Conservation (phyloP, 345 rosid species). For the Brassica rapa region DNA sequence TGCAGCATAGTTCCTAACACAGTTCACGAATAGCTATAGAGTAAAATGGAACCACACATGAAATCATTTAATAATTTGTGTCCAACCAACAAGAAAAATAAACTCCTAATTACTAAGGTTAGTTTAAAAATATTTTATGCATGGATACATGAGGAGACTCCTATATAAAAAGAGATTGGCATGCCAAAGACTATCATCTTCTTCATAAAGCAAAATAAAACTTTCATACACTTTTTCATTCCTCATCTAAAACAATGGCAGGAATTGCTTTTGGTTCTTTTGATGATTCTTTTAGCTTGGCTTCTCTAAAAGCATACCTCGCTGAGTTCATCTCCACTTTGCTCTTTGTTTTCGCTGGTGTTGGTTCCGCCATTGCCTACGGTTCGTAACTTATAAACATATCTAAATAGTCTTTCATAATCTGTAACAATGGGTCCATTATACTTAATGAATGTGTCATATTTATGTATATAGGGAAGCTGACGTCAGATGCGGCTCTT, state of each 20-base stretch:
- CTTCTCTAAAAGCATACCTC: slow-evolving; percentile 76
- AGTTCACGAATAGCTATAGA: slow-evolving; percentile 2
- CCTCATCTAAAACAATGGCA: slow-evolving; percentile 38
- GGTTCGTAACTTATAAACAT: slow-evolving; percentile 41
- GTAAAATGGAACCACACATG: slow-evolving; percentile 19
- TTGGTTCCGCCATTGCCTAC: slow-evolving; percentile 92
- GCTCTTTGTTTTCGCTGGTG: slow-evolving; percentile 93
- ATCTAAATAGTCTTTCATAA: neutral
- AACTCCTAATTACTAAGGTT: neutral
- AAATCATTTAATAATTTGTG: slow-evolving; percentile 13
- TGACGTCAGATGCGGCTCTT: slow-evolving; percentile 79
- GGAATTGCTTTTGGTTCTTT: slow-evolving; percentile 78
- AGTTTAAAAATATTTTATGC: slow-evolving; percentile 5
- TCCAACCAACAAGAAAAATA: slow-evolving; percentile 5
- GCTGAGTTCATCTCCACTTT: slow-evolving; percentile 94
- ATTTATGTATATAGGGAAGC: slow-evolving; percentile 51
- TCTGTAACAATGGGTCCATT: slow-evolving; percentile 7
- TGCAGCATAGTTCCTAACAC: neutral
- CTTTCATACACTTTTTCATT: neutral
- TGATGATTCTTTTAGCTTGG: slow-evolving; percentile 79
- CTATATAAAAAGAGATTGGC: slow-evolving; percentile 29
- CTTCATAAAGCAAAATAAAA: slow-evolving; percentile 13
- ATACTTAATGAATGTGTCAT: slow-evolving; percentile 15
- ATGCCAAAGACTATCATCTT: slow-evolving; percentile 33
- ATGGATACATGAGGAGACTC: slow-evolving; percentile 22